Evolutionary conservation across 2,329 filamentous ascomycete species (phyloP), one percentile per base, ranked within the genome.

Genomic region (Pochonia chlamydosporia): DNA sequence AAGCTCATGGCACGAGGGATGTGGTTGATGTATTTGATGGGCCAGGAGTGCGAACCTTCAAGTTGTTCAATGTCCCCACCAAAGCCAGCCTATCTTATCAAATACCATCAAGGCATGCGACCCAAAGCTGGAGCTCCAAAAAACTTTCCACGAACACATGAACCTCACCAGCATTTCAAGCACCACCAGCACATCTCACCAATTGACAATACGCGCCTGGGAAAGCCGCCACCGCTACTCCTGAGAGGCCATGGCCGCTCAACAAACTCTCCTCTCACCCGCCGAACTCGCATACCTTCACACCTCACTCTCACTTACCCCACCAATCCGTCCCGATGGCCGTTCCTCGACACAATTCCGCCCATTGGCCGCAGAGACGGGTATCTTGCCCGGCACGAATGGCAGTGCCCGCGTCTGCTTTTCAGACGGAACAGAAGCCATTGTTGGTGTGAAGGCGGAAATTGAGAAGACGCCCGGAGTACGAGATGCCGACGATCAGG

Each of bases 261-360:
- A 82, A 60, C 80, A 82, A 69, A 80, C 82, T 60, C 84, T 89
- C 58, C 85, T 97, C 67, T 96, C 91, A 46, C 92, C 93, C 41
- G 90, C 93, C 61, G 93, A 99, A 73, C 87, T 99, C 60, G 90
- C 91, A 58, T 99, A 96, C 73, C 82, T 97, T 44, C 89, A 95
- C 75, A 82, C 81, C 54, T 91, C 92, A 5, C 89, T 99, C 61
- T 79, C 83, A 7, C 84, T 91, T 50, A 71, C 70, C 37, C 90
- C 90, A 10, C 90, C 93, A 18, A 86, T 97, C 64, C 90, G 93
- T 21, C 88, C 92, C 20, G 93, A 99, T 67, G 87, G 86, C 53
- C 88, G 91, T 60, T 71, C 81, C 16, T 74, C 89, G 18, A 87
- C 83, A 28, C 89, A 96, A 66, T 97, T 97, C 74, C 88, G 93